Conservation (phyloP, 2,329 filamentous ascomycete genomes). For the Cadophora malorum region DNA sequence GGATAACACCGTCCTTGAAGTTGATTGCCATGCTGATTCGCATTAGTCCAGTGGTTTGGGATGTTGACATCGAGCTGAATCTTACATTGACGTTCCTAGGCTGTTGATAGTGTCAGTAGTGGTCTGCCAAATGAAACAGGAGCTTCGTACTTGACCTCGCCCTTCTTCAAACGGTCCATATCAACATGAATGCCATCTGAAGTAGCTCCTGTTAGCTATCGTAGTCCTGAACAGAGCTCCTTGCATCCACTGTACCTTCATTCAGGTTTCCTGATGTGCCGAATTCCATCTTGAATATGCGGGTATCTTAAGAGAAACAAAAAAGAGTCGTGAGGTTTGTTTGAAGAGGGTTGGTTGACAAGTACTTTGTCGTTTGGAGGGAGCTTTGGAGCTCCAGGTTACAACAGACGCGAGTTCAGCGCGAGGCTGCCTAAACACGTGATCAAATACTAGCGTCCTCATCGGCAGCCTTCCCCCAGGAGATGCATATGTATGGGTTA, state of each 20-base stretch:
- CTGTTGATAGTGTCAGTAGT: conserved; percentile 53
- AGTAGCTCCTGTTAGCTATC: conserved; percentile 42
- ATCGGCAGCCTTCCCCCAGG: background rate
- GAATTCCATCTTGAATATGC: conserved; percentile 62
- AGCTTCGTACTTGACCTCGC: conserved; percentile 90
- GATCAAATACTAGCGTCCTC: background rate
- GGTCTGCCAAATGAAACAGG: conserved; percentile 2
- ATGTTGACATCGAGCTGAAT: conserved; percentile 33
- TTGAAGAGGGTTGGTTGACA: conserved; percentile 23
- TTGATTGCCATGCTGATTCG: conserved; percentile 90
- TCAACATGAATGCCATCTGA: conserved; percentile 98
- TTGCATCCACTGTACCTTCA: conserved; percentile 57
- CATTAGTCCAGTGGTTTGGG: conserved; percentile 38
- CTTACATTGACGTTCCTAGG: conserved; percentile 96
- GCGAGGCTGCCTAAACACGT: conserved; percentile 28
- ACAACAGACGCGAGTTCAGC: conserved; percentile 35
- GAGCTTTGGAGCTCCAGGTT: conserved; percentile 36
- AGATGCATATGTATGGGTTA: background rate
- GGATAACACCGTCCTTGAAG: conserved; percentile 97
- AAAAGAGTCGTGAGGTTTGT: conserved; percentile 6
- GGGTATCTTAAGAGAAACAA: conserved; percentile 19
- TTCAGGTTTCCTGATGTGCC: conserved; percentile 66
- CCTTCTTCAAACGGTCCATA: conserved; percentile 98
- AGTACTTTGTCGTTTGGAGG: conserved; percentile 27
- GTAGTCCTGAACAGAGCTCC: conserved; percentile 28